Evolutionary conservation across 2,329 filamentous ascomycete species (phyloP).

Genomic region (Xylaria polymorpha): DNA sequence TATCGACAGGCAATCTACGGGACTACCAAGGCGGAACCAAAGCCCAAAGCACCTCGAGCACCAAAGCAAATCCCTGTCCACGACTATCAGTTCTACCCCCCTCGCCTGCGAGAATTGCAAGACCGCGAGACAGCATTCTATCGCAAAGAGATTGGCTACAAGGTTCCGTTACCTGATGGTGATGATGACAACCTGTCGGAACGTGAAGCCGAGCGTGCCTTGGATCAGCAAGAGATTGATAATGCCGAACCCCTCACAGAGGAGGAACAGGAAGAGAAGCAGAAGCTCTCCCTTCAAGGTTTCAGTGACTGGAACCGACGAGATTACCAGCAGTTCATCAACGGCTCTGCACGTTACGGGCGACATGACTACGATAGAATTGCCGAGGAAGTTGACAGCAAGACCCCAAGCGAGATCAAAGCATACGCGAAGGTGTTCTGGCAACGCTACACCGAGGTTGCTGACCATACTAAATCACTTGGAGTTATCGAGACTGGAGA

Average conservation of each 20-base stretch:
- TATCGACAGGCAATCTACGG: conserved; percentile 89
- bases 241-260: conserved; percentile 88
- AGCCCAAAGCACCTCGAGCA: conserved; percentile 94
- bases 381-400: conserved; percentile 89
- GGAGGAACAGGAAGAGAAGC: conserved; percentile 89
- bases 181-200: conserved; percentile 87
- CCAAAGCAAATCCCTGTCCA: conserved; percentile 93
- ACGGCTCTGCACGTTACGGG: conserved; percentile 92
- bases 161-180: conserved; percentile 88
- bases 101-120: conserved; percentile 85
- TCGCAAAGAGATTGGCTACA: conserved; percentile 95
- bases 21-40: conserved; percentile 81
- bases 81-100: conserved; percentile 97
- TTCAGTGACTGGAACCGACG: conserved; percentile 96
- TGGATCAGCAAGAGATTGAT: conserved; percentile 93
- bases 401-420: conserved; percentile 85
- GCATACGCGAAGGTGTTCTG: conserved; percentile 96
- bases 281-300: conserved; percentile 81
- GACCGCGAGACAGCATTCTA: conserved; percentile 97
- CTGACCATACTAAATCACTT: conserved; percentile 89
- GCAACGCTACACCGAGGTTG: conserved; percentile 91
- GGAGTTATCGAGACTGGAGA: conserved; percentile 92
- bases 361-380: conserved; percentile 88
- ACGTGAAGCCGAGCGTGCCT: conserved; percentile 85
- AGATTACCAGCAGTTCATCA: conserved; percentile 98